Evolutionary conservation across 225 moss, liverwort and hornwort genomes (phyloP), one percentile per base, ranked within the genome.

Genomic region (Marchantia paleacea): DNA sequence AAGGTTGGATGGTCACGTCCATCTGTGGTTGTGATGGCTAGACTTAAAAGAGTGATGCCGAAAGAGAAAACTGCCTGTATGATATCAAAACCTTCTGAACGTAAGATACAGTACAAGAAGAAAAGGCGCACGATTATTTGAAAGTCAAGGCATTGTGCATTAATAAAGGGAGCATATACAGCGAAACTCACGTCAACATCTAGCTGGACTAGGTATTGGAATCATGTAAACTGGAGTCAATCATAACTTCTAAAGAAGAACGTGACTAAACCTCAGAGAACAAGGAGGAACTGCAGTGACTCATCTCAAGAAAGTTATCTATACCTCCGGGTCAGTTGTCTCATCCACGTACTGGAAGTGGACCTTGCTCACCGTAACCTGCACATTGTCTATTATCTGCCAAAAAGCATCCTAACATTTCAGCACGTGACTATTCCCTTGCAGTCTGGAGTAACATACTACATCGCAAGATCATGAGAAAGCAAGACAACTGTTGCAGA

Each of bases 261-360:
- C 14, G 54, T 26, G 55, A 11, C 53, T 53, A 53, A 7, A 14
- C 0, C 0, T 75, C 54, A 53, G 53, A 55, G 9, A 28, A 55
- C 52, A 31, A 28, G 54, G 7, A 73, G 22, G 54, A 7, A 16
- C 29, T 75, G 16, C 0, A 52, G 25, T 20, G 24, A n/a, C 25
- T 53, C 53, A 54, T 25, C n/a, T 25, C 55, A n/a, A 53, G 6
- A 73, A 20, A 77, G 53, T 63, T 51, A 31, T 70, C 6, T 30
- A 20, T 92, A 96, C 96, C 96, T 94, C 89, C 30, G 92, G 92
- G 81, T 97, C 94, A 65, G 92, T 91, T 90, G 86, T 89, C 79
- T 83, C 87, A 88, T 94, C 91, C 82, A 89, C 85, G 83, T 97
- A 94, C 79, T 91, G 91, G 64, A 94, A 82, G 86, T 93, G 96